phyloP scores from a whole-genome alignment of 1,284 basidiomycete species.

The Athelia sp. region DNA sequence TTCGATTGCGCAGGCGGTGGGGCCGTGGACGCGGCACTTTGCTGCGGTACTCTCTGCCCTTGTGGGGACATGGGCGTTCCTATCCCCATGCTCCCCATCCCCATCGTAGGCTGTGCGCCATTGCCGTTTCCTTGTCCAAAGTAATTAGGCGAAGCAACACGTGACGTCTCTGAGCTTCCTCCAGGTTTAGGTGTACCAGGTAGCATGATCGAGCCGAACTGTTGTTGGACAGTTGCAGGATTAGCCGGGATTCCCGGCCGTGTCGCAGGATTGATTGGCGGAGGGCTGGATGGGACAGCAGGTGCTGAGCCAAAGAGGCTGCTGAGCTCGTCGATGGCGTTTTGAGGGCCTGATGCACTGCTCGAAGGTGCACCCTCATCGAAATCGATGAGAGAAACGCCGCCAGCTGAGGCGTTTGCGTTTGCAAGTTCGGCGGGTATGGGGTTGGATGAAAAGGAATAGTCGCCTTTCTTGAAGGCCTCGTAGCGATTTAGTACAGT shows the following conservation, averaged over 20 bases:
- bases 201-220: constrained; percentile 44
- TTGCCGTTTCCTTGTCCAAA: constrained; percentile 16
- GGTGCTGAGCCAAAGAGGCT: constrained; percentile 39
- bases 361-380: constrained; percentile 43
- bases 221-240: constrained; percentile 19
- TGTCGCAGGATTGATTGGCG: constrained; percentile 15
- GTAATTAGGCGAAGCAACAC: constrained; percentile 22
- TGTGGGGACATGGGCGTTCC: neutral
- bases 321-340: constrained; percentile 50
- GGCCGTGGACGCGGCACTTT: constrained; percentile 16
- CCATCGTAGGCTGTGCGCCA: constrained; percentile 6
- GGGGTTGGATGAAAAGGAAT: constrained; percentile 56
- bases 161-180: constrained; percentile 10
- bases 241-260: constrained; percentile 17
- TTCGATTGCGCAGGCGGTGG: constrained; percentile 33
- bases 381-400: constrained; percentile 67
- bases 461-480: constrained; percentile 90
- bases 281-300: neutral
- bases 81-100: constrained; percentile 14
- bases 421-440: constrained; percentile 51
- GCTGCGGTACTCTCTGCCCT: constrained; percentile 14
- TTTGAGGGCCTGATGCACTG: constrained; percentile 11
- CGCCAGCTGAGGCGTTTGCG: constrained; percentile 21
- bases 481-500: constrained; percentile 87
- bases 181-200: constrained; percentile 38